Base-by-base conservation (phyloP, 768 basidiomycete genomes). In the Lyophyllum semitale region DNA sequence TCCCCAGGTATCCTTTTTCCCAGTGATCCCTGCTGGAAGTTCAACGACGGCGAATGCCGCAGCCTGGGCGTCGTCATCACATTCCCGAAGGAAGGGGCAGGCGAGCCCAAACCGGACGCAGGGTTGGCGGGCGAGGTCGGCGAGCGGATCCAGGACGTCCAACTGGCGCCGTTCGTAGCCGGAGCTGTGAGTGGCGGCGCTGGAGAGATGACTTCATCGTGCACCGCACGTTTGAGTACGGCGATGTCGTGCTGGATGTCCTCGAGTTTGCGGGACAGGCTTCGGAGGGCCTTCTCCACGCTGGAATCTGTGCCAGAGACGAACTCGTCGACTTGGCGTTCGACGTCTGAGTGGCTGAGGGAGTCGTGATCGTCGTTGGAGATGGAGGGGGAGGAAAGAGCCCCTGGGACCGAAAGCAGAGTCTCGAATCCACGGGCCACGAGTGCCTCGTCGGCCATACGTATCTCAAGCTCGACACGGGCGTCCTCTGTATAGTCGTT, bases 381-480 rank as follows among this genome's bases (percentile, higher is more conserved):
- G 32, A 37, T 40, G 13, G 46, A 48, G 1, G 56, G 56, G 11
- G 60, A 59, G 6, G 58, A 47, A 37, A 77, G 55, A 0, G 84
- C 84, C 1, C 82, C 82, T 22, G 82, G 81, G 3, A 91, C 74
- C 15, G 74, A 71, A 12, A 92, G 71, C n/a, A 91, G 66, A 0
- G 87, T 84, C 60, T 85, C 83, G 55, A 85, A 93, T 3, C 90
- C 90, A 8, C 77, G 78, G 7, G 75, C 73, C 0, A 87, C 74
- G 13, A 93, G 77, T 11, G 77, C 79, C 58, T 90, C 90, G 64
- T 94, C 91, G 2, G 87, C 80, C 9, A 85, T 72, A 22, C 84
- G 81, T 37, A 93, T 93, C 71, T 93, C 91, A 20, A 94, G 72
- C 65, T 93, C 91, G 9, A 94, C 91, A 1, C 89, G 83, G 1